phyloP scores from a whole-genome alignment of 176 grass and related monocot species.

The Oryza australiensis region DNA sequence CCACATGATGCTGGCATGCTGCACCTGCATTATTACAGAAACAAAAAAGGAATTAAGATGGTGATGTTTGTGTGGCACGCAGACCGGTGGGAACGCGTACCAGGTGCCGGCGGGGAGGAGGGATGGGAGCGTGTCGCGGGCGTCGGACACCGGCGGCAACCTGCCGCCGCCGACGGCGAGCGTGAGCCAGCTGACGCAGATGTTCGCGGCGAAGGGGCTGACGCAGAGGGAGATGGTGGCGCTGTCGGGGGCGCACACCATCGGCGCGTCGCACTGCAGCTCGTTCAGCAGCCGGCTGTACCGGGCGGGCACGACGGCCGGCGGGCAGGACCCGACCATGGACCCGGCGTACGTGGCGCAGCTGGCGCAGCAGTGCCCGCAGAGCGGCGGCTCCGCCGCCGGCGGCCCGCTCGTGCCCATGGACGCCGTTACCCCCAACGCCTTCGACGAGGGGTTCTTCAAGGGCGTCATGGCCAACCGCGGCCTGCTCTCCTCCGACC shows the following conservation, averaged over 20 bases:
- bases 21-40: not conserved
- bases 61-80: not conserved
- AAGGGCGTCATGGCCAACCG: conserved; percentile 63
- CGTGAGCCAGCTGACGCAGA: conserved; percentile 56
- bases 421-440: conserved; percentile 60
- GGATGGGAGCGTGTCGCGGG: conserved; percentile 59
- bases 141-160: conserved; percentile 58
- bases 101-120: conserved; percentile 63
- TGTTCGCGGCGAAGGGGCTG: conserved; percentile 70
- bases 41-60: too few relatives aligned
- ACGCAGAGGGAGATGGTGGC: conserved; percentile 68
- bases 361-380: conserved; percentile 61
- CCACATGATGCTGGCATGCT: conserved; percentile 40
- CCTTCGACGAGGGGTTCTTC: conserved; percentile 88
- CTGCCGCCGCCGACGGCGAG: conserved; percentile 59
- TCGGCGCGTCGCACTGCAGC: conserved; percentile 76
- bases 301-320: conserved; percentile 25
- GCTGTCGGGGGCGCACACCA: conserved; percentile 94
- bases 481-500: conserved; percentile 75
- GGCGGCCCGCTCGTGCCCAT: conserved; percentile 55
- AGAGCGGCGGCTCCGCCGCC: not conserved
- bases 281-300: conserved; percentile 75
- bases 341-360: conserved; percentile 59
- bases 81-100: conserved; percentile 80
- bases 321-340: conserved; percentile 58